Percentiles rank a stretch among this genome's conserved stretches.
Conservation (phyloP, 495 filamentous ascomycete genomes). For the Articulospora tetracladia region DNA sequence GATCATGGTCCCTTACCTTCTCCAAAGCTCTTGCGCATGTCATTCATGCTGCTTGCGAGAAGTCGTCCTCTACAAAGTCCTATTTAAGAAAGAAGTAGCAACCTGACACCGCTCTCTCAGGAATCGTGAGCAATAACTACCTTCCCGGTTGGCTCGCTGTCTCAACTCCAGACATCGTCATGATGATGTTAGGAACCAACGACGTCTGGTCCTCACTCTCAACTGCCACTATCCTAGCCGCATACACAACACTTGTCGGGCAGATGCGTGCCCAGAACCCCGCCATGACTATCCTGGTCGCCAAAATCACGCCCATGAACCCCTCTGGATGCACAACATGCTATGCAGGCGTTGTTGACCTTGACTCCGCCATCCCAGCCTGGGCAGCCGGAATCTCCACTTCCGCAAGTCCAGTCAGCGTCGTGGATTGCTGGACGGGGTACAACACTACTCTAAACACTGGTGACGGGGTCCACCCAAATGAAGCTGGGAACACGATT, state of each 20-base stretch:
- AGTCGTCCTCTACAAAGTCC: too few species aligned
- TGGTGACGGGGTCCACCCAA: not conserved
- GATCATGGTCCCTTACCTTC: not conserved
- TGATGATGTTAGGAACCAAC: conserved; percentile 13
- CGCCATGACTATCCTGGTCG: not conserved
- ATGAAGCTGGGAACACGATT: not conserved
- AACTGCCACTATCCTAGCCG: not conserved
- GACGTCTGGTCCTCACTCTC: not conserved
- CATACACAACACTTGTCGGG: not conserved
- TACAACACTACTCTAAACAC: not conserved
- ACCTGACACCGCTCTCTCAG: not conserved
- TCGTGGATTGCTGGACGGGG: not conserved
- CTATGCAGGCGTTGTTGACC: not conserved
- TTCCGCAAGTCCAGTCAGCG: not conserved
- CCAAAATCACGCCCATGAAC: not conserved
- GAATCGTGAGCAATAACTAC: not conserved
- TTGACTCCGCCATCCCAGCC: not conserved
- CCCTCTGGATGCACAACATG: not conserved
- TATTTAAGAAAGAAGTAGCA: not conserved
- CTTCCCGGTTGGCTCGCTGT: not conserved
- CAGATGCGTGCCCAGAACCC: not conserved
- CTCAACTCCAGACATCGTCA: conserved; percentile 30
- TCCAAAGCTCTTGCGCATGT: too few species aligned
- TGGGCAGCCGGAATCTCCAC: not conserved
- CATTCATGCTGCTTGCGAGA: too few species aligned